A percentile compares a stretch with the other conserved stretches of the same genome.
Evolutionary conservation across 2,329 filamentous ascomycete genomes (phyloP).

Genomic region (Penicillium thymicola): DNA sequence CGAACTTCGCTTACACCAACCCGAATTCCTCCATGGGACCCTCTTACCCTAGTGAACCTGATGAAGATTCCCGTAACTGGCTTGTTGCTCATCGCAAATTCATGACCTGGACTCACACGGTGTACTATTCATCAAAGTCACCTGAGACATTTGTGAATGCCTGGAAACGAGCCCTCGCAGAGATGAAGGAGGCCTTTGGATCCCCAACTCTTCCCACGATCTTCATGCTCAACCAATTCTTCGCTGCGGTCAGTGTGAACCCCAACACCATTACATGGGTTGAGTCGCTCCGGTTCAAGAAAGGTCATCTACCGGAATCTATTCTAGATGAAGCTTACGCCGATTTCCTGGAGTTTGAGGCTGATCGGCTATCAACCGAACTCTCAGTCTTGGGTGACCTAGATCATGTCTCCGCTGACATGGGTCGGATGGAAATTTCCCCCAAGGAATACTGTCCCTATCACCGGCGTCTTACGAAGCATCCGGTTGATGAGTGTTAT

Average conservation of each 20-base stretch:
- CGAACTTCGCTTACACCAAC: background rate
- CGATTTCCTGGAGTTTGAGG: background rate
- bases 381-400: background rate
- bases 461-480: background rate
- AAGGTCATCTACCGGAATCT: background rate
- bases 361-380: background rate
- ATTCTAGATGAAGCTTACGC: background rate
- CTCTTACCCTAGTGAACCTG: background rate
- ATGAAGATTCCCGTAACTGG: background rate
- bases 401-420: background rate
- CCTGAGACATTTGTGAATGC: background rate
- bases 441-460: background rate
- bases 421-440: background rate
- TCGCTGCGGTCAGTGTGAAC: background rate
- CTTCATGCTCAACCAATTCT: background rate
- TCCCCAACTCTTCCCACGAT: background rate
- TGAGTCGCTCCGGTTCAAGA: background rate
- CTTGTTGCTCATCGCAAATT: background rate
- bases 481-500: background rate
- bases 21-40: background rate
- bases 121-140: background rate
- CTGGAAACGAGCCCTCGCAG: background rate
- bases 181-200: background rate
- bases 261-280: background rate
- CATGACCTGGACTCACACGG: background rate